Percentiles rank a stretch among this genome's conserved stretches.
These are phyloP conservation scores for Hypoxylon fragiforme DNA, from an alignment of 495 filamentous ascomycete species.

Conservation along the genomic window DNA sequence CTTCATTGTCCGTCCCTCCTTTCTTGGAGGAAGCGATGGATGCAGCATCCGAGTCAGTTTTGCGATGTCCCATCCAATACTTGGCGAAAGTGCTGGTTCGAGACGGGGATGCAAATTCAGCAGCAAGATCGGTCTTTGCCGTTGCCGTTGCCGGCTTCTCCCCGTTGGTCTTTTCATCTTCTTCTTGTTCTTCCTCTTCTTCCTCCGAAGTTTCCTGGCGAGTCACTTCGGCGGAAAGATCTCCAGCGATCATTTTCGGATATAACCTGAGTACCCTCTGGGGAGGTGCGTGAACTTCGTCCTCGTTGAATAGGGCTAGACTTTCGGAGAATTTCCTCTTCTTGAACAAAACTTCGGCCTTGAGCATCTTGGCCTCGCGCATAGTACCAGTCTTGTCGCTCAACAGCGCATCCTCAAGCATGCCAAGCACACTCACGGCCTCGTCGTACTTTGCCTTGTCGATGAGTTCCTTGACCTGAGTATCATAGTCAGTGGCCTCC, in stretches of 20 bases:
- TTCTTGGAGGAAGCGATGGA: slow-evolving; percentile 66
- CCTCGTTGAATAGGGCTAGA: slow-evolving; percentile 81
- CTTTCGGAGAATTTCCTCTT: slow-evolving; percentile 83
- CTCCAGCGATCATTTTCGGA: slow-evolving; percentile 80
- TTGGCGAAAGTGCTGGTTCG: slow-evolving; percentile 51
- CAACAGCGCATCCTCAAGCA: slow-evolving; percentile 91
- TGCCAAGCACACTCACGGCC: slow-evolving; percentile 81
- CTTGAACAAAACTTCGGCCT: slow-evolving; percentile 83
- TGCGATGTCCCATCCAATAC: slow-evolving; percentile 57
- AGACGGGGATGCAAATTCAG: slow-evolving; percentile 45
- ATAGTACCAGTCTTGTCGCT: slow-evolving; percentile 79
- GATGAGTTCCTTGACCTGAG: slow-evolving; percentile 84
- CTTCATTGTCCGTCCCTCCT: slow-evolving; percentile 48
- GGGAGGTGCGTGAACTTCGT: slow-evolving; percentile 81
- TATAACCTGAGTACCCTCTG: slow-evolving; percentile 86
- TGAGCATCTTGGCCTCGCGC: slow-evolving; percentile 83
- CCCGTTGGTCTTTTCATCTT: slow-evolving; percentile 52
- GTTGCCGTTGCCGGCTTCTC: slow-evolving; percentile 41
- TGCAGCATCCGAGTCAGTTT: slow-evolving; percentile 60
- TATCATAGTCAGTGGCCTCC: slow-evolving; percentile 89
- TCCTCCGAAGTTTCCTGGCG: slow-evolving; percentile 42
- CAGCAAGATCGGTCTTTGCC: slow-evolving; percentile 21
- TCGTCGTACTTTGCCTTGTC: slow-evolving; percentile 80
- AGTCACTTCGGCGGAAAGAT: slow-evolving; percentile 60
- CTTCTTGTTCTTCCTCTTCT: slow-evolving; percentile 49